Percentiles rank a stretch among this genome's conserved stretches.
Conservation (phyloP, 2,329 filamentous ascomycete species). For the Pseudopithomyces chartarum region DNA sequence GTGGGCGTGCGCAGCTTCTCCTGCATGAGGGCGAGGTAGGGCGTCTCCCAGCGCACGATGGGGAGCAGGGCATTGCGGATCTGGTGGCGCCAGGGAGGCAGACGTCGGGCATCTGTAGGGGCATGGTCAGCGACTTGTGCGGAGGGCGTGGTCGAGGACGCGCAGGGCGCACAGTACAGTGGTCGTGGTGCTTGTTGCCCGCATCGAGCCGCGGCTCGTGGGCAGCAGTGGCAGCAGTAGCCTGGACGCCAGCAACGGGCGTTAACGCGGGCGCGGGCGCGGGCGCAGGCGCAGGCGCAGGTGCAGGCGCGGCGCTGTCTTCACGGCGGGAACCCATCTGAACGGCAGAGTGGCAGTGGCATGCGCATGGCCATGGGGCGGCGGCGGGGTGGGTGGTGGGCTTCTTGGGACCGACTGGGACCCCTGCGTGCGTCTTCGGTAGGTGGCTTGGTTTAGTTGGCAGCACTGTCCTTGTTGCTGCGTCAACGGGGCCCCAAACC, state of each 20-base stretch:
- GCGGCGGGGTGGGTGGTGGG: neutral
- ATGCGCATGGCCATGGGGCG: conserved; percentile 20
- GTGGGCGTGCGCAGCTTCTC: conserved; percentile 77
- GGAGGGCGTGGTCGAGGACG: conserved; percentile 2
- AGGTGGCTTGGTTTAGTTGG: neutral
- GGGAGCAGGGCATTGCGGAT: conserved; percentile 83
- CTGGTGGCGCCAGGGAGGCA: conserved; percentile 87
- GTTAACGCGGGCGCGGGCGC: neutral
- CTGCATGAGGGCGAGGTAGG: conserved; percentile 88
- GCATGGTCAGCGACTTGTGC: conserved; percentile 20
- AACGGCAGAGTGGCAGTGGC: conserved; percentile 17
- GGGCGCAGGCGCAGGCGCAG: neutral
- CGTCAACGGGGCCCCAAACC: neutral
- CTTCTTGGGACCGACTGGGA: neutral
- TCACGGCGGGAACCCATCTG: conserved; percentile 29
- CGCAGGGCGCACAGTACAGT: conserved; percentile 43
- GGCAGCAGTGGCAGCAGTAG: too few species aligned
- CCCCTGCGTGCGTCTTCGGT: neutral
- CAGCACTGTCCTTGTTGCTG: conserved; percentile 1
- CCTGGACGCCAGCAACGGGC: too few species aligned
- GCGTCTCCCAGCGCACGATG: conserved; percentile 91
- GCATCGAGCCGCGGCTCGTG: conserved; percentile 61
- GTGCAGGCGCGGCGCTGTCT: neutral
- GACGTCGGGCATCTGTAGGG: conserved; percentile 73
- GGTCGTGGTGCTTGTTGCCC: conserved; percentile 76